Evolutionary conservation across 306 rosid genomes (phyloP), one percentile per base, ranked within the genome.

Genomic region (Sicyos edulis): DNA sequence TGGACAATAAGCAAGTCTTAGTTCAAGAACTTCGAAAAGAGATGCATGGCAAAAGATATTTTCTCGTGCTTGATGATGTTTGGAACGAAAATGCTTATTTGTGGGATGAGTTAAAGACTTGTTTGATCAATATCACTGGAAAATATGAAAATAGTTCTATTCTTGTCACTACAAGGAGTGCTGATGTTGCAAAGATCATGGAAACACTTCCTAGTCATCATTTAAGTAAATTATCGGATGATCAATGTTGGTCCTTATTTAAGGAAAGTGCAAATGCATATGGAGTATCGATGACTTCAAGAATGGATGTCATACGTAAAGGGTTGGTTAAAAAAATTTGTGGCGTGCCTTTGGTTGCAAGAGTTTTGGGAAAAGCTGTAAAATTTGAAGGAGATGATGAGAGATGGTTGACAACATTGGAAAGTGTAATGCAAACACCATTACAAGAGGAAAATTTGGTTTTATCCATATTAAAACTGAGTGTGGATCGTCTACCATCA

Each of bases 161-260:
- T 26, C 29, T 26, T 26, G 29, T 26, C 3, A 26, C 29, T 26
- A 26, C 29, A 26, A 26, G 29, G 29, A 26, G 29, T 26, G 29
- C 3, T 26, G 29, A 26, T 26, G 29, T 26, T 26, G 29, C 29
- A 26, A 26, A 52, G 40, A 50, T 37, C 2, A 54, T 63, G 62
- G 73, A 15, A 45, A 64, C 72, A 9, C 20, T 64, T 65, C 65
- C 29, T 0, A 54, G 37, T 4, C 12, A 26, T 65, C 32, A 26
- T 26, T 26, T 26, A 26, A 26, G 29, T 26, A 26, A 26, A 26
- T 26, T 26, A 26, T 26, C 29, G 1, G 29, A 26, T 26, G 1
- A 26, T 26, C 29, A 54, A n/a, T 75, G 78, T 40, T 75, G 78
- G 78, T 10, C 29, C 7, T 52, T 75, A 16, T 24, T 66, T 3